Evolutionary conservation across 352 stramenopile species (phyloP).

Genomic region (Phytopythium helicoides): DNA sequence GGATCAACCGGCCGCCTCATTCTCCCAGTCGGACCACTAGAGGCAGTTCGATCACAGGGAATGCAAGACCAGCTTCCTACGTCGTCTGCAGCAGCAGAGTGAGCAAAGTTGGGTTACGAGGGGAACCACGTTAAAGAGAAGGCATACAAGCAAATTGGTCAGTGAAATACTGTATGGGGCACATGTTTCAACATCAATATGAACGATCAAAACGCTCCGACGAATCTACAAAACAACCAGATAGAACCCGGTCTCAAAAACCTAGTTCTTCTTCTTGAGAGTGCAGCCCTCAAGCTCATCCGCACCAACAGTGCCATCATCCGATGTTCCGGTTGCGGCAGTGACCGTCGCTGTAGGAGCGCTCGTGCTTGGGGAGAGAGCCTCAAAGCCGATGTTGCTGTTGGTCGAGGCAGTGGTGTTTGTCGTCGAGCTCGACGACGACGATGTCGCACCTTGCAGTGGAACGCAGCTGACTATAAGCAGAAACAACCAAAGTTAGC

Average conservation of each 20-base stretch:
- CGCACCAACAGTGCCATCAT: not conserved
- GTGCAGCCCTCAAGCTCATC: constrained; percentile 1
- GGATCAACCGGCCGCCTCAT: not conserved
- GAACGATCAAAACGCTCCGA: too few relatives aligned
- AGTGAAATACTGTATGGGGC: too few relatives aligned
- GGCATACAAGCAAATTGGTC: too few relatives aligned
- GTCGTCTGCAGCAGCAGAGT: not conserved
- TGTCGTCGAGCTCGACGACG: not conserved
- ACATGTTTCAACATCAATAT: too few relatives aligned
- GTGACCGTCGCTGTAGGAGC: not conserved
- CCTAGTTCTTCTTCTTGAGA: constrained; percentile 4
- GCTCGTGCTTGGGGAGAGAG: not conserved
- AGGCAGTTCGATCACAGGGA: constrained; percentile 18
- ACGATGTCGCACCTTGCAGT: constrained; percentile 5
- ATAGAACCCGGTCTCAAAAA: too few relatives aligned
- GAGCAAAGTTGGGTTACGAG: too few relatives aligned
- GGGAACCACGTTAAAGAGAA: too few relatives aligned
- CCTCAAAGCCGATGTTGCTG: constrained; percentile 3
- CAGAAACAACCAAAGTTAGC: not conserved
- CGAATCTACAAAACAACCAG: too few relatives aligned
- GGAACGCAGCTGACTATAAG: constrained; percentile 8
- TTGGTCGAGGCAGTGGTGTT: not conserved
- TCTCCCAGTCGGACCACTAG: constrained; percentile 19
- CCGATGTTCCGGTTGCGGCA: not conserved
- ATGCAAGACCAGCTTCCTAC: not conserved